phyloP scores from a whole-genome alignment of 2,329 filamentous ascomycete genomes.

The Incumbomyces delicatus region DNA sequence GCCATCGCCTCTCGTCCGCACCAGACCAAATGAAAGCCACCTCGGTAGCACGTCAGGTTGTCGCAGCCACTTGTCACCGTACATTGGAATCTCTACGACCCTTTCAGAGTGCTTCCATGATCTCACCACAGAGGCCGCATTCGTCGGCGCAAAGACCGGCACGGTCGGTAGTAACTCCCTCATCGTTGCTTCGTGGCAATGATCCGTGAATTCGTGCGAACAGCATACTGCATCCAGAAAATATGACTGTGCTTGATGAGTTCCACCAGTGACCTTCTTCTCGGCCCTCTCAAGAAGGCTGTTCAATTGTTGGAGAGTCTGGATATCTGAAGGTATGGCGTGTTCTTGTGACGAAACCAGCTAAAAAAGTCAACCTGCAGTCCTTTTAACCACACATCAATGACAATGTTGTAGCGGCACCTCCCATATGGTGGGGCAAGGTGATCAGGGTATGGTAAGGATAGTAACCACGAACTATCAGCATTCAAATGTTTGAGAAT shows the following conservation, averaged over 20 bases:
- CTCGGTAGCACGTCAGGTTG: constrained; percentile 33
- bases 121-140: constrained; percentile 47
- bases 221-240: constrained; percentile 50
- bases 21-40: constrained; percentile 53
- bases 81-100: constrained; percentile 43
- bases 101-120: constrained; percentile 51
- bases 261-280: constrained; percentile 1
- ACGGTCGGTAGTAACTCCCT: constrained; percentile 44
- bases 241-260: constrained; percentile 7
- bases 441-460: constrained; percentile 46
- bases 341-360: constrained; percentile 61
- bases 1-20: constrained; percentile 45
- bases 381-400: constrained; percentile 57
- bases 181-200: constrained; percentile 55
- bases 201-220: constrained; percentile 60
- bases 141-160: constrained; percentile 51
- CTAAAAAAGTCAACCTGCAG: constrained; percentile 53
- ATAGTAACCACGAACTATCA: constrained; percentile 59
- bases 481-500: constrained; percentile 57
- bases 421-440: constrained; percentile 35
- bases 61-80: constrained; percentile 27
- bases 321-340: constrained; percentile 43
- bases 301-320: constrained; percentile 48
- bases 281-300: constrained; percentile 43
- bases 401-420: constrained; percentile 52